Conservation (phyloP, 306 rosid genomes). For the Purshia tridentata region DNA sequence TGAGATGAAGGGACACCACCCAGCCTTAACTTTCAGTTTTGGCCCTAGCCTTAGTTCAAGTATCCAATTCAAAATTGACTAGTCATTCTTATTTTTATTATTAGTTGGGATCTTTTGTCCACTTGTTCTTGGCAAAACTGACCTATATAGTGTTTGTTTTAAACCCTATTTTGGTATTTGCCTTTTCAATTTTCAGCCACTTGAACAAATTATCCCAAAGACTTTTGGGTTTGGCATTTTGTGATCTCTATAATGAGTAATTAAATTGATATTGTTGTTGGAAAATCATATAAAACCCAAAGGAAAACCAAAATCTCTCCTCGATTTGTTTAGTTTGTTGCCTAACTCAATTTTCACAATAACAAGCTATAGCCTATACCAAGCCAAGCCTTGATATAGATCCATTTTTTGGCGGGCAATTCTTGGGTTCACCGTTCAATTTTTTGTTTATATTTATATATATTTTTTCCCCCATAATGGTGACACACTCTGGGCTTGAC, state of each 20-base stretch:
- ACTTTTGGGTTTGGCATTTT: background rate
- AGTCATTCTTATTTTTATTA: background rate
- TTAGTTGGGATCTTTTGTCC: too few relatives aligned
- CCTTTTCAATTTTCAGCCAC: background rate
- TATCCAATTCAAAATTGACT: constrained; percentile 11
- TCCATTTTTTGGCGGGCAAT: too few relatives aligned
- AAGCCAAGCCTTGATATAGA: background rate
- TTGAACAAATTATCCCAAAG: background rate
- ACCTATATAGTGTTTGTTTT: background rate
- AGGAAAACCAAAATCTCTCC: background rate
- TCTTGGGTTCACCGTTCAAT: too few relatives aligned
- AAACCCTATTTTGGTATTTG: background rate
- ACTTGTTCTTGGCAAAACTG: background rate
- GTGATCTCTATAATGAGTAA: background rate
- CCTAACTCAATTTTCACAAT: background rate
- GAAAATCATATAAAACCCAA: background rate
- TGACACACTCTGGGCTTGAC: too few relatives aligned
- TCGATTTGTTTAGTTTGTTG: background rate
- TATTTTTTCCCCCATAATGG: too few relatives aligned
- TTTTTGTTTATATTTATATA: too few relatives aligned
- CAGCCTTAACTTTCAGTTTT: background rate
- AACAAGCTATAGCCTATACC: background rate
- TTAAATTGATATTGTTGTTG: constrained; percentile 2
- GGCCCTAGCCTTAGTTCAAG: background rate
- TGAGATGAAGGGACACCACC: background rate